Base-by-base conservation (phyloP, 2,329 filamentous ascomycete genomes). In the Colletotrichum shisoi region DNA sequence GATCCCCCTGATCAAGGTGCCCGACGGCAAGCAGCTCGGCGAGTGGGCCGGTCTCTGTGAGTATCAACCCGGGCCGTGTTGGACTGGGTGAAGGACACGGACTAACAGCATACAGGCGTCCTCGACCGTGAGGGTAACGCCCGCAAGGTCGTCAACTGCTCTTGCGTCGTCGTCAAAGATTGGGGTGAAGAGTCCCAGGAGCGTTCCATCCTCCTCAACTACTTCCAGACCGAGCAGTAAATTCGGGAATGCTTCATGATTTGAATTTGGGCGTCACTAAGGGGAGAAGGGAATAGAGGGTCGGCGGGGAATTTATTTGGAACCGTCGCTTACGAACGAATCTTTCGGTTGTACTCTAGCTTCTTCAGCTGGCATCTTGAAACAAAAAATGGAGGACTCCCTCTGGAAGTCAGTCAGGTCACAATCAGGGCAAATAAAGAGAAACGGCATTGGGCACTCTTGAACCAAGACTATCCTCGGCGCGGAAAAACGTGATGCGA, bases 101-200 rank as follows among this genome's bases (percentile, higher is more conserved):
- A 44, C 78, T 81, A 78, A 80, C 71, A 64, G 17, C 51, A 17
- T 15, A 66, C 62, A 97, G 94, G 94, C 86, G 94, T 97, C 76
- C 90, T 99, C 78, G 95, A 99, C 87, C 94, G 95, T 80, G 95
- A 99, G 86, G 95, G 95, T 78, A 99, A 99, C 85, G 93, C 95
- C 79, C 92, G 95, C 85, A 99, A 99, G 91, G 94, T 99, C 76
- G 95, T 99, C 87, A 99, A 99, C 92, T 99, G 95, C 93, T 98
- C 94, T 80, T 98, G 95, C 88, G 95, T 99, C 78, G 95, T 99
- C 71, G 95, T 99, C 79, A 94, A 95, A 87, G 94, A 99, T 84
- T 99, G 95, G 95, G 95, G 95, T 89, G 95, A 98, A 89, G 95
- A 99, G 88, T 96, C 92, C 75, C 94, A 96, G 87, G 95, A 99